phyloP scores from a whole-genome alignment of 345 rosid genomes.

The Gossypium arboreum region DNA sequence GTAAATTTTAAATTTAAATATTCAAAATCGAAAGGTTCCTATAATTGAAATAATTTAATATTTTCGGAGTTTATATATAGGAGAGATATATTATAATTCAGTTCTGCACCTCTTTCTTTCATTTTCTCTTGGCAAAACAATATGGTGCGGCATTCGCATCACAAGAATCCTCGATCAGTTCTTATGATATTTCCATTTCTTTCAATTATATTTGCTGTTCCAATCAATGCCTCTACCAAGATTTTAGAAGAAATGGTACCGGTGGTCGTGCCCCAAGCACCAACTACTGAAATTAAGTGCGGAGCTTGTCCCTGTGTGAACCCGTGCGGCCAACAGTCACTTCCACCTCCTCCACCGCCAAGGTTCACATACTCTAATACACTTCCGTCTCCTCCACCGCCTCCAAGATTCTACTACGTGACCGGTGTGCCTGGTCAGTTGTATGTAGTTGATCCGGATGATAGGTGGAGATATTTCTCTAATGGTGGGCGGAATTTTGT shows the following conservation, averaged over 20 bases:
- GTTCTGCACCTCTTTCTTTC: neutral
- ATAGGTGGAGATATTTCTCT: slow-evolving; percentile 35
- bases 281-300: slow-evolving; percentile 32
- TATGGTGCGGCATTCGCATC: neutral
- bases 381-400: slow-evolving; percentile 45
- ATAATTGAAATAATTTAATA: too few relatives aligned
- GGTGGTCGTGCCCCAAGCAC: slow-evolving; percentile 23
- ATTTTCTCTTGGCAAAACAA: neutral
- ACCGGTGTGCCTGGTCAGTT: slow-evolving; percentile 46
- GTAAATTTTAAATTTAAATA: too few relatives aligned
- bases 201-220: slow-evolving; percentile 15
- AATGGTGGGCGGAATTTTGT: slow-evolving; percentile 26
- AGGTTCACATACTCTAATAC: slow-evolving; percentile 25
- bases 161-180: neutral
- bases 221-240: slow-evolving; percentile 15
- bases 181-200: slow-evolving; percentile 4
- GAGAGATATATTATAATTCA: neutral
- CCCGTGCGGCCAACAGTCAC: slow-evolving; percentile 43
- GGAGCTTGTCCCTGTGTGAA: slow-evolving; percentile 44
- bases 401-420: slow-evolving; percentile 46
- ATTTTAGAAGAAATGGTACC: slow-evolving; percentile 22
- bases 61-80: neutral
- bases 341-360: slow-evolving; percentile 30
- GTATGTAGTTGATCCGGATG: slow-evolving; percentile 33
- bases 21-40: too few relatives aligned